phyloP scores from a whole-genome alignment of 306 rosid genomes.

The Begonia masoniana region DNA sequence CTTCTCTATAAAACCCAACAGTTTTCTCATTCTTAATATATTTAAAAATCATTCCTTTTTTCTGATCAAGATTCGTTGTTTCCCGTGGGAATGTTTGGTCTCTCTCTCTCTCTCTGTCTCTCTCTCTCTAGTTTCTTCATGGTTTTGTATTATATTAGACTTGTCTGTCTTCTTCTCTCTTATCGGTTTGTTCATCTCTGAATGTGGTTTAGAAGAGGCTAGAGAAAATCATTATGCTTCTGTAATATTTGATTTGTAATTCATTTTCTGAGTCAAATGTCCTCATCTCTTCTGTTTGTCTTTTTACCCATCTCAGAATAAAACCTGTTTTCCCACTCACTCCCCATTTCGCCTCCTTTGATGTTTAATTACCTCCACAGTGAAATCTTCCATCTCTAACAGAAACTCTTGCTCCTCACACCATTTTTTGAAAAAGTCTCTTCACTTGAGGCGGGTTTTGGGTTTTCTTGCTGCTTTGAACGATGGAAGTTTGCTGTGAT shows the following conservation, averaged over 20 bases:
- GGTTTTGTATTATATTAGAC: no score
- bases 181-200: conserved; percentile 40
- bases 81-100: conserved; percentile 38
- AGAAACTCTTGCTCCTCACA: not conserved
- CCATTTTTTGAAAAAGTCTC: conserved; percentile 14
- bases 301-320: conserved; percentile 47
- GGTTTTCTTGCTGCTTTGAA: not conserved
- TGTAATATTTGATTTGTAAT: conserved; percentile 25
- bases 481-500: conserved; percentile 62
- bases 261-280: conserved; percentile 18
- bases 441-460: conserved; percentile 19
- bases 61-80: not conserved
- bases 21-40: no score
- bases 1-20: no score
- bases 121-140: conserved; percentile 16
- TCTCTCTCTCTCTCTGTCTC: not conserved
- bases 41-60: not conserved
- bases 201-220: conserved; percentile 9
- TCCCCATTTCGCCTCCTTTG: conserved; percentile 14
- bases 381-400: not conserved
- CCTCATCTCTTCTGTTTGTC: conserved; percentile 40
- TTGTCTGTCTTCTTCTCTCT: conserved; percentile 27
- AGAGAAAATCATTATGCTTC: conserved; percentile 19
- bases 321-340: conserved; percentile 14
- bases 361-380: not conserved